Evolutionary conservation across 352 stramenopile species (phyloP), one percentile per base, ranked within the genome.

Genomic region (Pythium oligandrum): DNA sequence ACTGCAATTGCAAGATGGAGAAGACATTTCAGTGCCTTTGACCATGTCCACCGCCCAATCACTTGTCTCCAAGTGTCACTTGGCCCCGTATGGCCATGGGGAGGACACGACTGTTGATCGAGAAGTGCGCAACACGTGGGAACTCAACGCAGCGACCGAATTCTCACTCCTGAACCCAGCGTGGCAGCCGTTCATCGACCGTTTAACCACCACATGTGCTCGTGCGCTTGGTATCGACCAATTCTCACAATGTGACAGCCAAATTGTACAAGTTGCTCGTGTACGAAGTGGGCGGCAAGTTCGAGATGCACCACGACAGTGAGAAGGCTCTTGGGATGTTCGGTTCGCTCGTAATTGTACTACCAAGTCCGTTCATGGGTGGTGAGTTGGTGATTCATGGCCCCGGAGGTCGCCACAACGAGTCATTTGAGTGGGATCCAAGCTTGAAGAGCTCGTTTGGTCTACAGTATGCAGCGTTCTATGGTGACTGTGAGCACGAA

Each of bases 271-370:
- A 79, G 55, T 45, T 83, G 55, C 53, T 83, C 3, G 40, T 78
- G 12, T 78, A 78, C 48, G 70, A 71, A 17, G 44, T 48, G 43
- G 69, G 64, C 5, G 72, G 70, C 31, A 68, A 73, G 51, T 79
- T 83, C 46, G 31, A 62, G 17, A 54, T 42, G 17, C 66, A 79
- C 54, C 62, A 71, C 40, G 72, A 83, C 47, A 83, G 63, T 39
- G 69, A 83, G 59, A 79, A 83, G 52, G 67, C 74, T 43, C 37
- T 46, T 34, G 70, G 70, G 8, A 79, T 79, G 70, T 75, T 83
- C 40, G 72, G 67, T 0, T 75, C 72, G 30, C 51, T 83, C 3
- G 54, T 82, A 40, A 47, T 83, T 3, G 49, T 77, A 47, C 61
- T 79, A 9, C 70, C 72, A 3, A 59, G 63, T 30, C 17, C 31